Conservation (phyloP, 352 stramenopile species). For the Albugo laibachii region DNA sequence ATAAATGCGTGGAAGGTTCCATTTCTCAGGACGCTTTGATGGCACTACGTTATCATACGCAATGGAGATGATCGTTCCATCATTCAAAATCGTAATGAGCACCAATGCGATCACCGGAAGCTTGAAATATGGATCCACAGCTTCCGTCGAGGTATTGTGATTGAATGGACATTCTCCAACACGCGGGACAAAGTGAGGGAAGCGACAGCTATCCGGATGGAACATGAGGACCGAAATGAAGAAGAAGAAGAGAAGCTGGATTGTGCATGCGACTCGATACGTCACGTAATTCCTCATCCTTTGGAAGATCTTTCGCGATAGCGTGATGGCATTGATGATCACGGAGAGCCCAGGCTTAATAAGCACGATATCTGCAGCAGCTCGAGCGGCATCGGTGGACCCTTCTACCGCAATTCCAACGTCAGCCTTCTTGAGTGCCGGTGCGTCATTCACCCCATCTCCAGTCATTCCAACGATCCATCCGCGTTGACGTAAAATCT, state of each 20-base stretch:
- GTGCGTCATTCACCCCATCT: constrained; percentile 47
- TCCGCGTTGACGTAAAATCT: constrained; percentile 64
- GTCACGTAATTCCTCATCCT: constrained; percentile 89
- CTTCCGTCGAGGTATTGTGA: constrained; percentile 14
- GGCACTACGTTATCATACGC: constrained; percentile 76
- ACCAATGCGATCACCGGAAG: constrained; percentile 86
- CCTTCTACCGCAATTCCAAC: constrained; percentile 67
- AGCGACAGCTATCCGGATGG: constrained; percentile 57
- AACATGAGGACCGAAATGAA: constrained; percentile 83
- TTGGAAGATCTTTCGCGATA: constrained; percentile 86
- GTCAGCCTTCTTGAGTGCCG: constrained; percentile 44
- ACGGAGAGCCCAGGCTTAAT: constrained; percentile 84
- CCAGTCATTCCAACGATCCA: constrained; percentile 62
- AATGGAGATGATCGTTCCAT: constrained; percentile 86
- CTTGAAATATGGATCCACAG: constrained; percentile 68
- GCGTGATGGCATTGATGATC: constrained; percentile 80
- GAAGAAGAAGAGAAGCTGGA: constrained; percentile 88
- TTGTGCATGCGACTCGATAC: constrained; percentile 83
- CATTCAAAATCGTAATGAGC: constrained; percentile 89
- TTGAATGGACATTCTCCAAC: constrained; percentile 27
- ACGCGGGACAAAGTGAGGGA: constrained; percentile 29
- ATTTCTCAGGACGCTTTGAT: constrained; percentile 40
- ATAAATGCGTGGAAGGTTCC: constrained; percentile 51
- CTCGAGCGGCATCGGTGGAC: constrained; percentile 73
- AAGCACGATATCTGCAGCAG: constrained; percentile 87